Evolutionary conservation across 805 yeast species (phyloP).

Genomic region (Vanderwaltozyma tropicalis): DNA sequence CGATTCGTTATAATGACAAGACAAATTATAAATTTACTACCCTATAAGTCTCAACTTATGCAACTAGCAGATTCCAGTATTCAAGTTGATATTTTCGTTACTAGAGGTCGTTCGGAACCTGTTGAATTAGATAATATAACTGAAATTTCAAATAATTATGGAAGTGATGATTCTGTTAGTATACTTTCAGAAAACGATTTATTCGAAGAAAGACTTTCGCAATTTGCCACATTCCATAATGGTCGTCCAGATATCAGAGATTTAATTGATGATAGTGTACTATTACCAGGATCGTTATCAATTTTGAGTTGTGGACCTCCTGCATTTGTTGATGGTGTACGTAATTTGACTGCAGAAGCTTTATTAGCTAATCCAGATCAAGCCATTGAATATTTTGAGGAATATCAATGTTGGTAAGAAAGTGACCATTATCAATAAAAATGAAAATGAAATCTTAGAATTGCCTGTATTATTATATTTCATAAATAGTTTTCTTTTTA

Average conservation of each 20-base stretch:
- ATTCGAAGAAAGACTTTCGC: conserved; percentile 2
- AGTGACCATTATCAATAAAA: not conserved
- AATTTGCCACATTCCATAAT: conserved; percentile 30
- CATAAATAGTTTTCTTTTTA: no score
- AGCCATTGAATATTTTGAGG: conserved; percentile 64
- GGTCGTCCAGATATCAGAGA: conserved; percentile 39
- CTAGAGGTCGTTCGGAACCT: conserved; percentile 3
- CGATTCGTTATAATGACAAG: conserved; percentile 12
- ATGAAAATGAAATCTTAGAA: no score
- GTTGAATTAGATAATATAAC: conserved; percentile 1
- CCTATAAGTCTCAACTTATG: conserved; percentile 12
- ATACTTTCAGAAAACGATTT: not conserved
- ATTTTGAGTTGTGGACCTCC: conserved; percentile 58
- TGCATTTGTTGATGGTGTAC: conserved; percentile 44
- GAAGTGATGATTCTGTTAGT: conserved; percentile 1
- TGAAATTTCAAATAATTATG: not conserved
- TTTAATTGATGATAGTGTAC: conserved; percentile 30
- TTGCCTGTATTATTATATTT: no score
- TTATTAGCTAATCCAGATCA: conserved; percentile 31
- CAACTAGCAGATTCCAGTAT: conserved; percentile 8
- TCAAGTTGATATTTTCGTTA: conserved; percentile 12
- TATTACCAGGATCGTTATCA: conserved; percentile 35
- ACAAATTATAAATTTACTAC: conserved; percentile 11
- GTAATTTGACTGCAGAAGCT: conserved; percentile 36
- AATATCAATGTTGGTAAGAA: conserved; percentile 57